These are phyloP conservation scores for Parafenestella ontariensis DNA, from an alignment of 2,329 filamentous ascomycete genomes.

Conservation along the genomic window DNA sequence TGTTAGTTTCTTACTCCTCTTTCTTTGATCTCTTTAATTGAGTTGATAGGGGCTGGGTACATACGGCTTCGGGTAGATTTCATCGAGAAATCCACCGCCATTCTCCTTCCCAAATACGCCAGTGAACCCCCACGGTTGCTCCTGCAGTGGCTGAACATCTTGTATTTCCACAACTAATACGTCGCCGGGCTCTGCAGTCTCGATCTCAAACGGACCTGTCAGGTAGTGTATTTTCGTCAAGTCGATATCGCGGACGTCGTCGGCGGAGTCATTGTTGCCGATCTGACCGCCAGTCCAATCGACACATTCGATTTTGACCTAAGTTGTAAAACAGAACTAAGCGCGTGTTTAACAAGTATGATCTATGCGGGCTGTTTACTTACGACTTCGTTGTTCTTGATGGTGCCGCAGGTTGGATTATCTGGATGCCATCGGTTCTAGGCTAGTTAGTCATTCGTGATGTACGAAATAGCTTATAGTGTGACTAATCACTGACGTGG, in stretches of 20 bases:
- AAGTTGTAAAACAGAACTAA: not conserved
- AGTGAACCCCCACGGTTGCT: conserved; percentile 89
- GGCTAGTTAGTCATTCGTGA: not conserved
- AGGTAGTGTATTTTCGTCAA: conserved; percentile 86
- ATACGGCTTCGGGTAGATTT: conserved; percentile 82
- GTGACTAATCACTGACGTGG: conserved; percentile 64
- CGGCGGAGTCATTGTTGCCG: conserved; percentile 85
- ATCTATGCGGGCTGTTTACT: not conserved
- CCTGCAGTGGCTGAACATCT: conserved; percentile 86
- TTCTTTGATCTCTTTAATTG: not conserved
- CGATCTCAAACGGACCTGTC: conserved; percentile 86
- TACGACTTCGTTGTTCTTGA: conserved; percentile 80
- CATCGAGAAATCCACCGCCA: conserved; percentile 87
- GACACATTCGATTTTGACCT: conserved; percentile 85
- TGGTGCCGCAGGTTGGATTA: conserved; percentile 73
- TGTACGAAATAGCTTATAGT: not conserved
- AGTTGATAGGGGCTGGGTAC: conserved; percentile 34
- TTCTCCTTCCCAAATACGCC: conserved; percentile 82
- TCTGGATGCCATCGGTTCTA: conserved; percentile 95
- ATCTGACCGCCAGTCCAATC: conserved; percentile 83
- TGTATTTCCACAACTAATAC: conserved; percentile 88
- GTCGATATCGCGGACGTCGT: conserved; percentile 85
- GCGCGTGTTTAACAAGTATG: not conserved
- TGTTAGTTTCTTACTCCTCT: not conserved
- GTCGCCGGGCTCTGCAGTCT: conserved; percentile 84